Conservation (phyloP, 345 rosid species). For the Eucalyptus polyanthemos region DNA sequence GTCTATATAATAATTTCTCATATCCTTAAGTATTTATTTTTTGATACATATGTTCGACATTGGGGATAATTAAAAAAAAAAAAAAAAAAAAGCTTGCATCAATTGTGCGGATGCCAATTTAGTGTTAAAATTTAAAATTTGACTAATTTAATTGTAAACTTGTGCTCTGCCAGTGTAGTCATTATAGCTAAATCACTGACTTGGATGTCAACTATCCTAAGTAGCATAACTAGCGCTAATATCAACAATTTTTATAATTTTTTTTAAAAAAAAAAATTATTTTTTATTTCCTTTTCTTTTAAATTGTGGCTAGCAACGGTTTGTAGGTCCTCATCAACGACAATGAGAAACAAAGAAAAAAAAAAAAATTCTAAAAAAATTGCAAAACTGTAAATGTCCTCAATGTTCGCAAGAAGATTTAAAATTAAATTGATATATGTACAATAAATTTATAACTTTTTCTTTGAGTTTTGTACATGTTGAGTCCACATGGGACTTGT, state of each 20-base stretch:
- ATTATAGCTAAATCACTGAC: background rate
- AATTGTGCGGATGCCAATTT: background rate
- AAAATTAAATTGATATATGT: background rate
- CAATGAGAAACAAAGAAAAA: background rate
- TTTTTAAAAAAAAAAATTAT: too few species aligned
- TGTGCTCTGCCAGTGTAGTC: background rate
- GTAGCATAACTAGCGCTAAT: accelerated
- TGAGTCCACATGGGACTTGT: background rate
- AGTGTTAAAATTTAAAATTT: background rate
- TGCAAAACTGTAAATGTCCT: background rate
- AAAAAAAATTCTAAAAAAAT: background rate
- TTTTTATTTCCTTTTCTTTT: background rate
- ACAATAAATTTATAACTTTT: background rate
- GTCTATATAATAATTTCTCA: background rate
- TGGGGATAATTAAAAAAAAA: background rate
- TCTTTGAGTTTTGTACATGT: background rate
- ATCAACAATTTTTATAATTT: background rate
- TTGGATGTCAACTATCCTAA: background rate
- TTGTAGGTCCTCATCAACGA: background rate
- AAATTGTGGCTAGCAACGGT: background rate
- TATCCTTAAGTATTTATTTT: background rate
- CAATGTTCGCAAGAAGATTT: background rate
- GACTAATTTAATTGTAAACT: background rate
- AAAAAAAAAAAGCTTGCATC: background rate
- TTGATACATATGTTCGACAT: background rate